Evolutionary conservation across 768 basidiomycete species (phyloP).

Genomic region (Arthromyces matolae): DNA sequence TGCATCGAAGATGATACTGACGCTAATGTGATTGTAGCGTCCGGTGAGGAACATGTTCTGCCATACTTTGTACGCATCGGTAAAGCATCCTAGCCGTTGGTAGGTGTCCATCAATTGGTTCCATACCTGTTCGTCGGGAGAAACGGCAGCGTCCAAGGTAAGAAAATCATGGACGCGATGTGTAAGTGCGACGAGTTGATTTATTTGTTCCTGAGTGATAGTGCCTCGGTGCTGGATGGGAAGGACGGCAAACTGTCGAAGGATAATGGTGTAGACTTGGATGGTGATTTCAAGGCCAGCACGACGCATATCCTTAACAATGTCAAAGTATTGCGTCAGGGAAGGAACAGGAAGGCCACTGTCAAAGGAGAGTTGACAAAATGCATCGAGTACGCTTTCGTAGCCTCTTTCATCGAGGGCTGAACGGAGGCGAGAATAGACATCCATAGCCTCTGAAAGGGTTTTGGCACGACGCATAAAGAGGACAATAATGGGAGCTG

Average conservation of each 20-base stretch:
- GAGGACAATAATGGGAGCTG: constrained; percentile 56
- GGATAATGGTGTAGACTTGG: constrained; percentile 64
- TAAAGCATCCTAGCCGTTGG: constrained; percentile 68
- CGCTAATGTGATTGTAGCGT: constrained; percentile 54
- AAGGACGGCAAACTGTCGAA: constrained; percentile 49
- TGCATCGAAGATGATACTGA: constrained; percentile 84
- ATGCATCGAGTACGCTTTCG: constrained; percentile 57
- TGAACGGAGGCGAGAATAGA: constrained; percentile 47
- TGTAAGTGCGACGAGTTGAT: constrained; percentile 44
- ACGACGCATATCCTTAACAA: constrained; percentile 76
- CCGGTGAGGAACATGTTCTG: constrained; percentile 62
- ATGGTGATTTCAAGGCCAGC: constrained; percentile 55
- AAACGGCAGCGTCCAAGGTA: constrained; percentile 73
- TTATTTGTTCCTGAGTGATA: constrained; percentile 17
- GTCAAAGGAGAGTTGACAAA: constrained; percentile 55
- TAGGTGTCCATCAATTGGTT: constrained; percentile 91
- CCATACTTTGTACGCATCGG: constrained; percentile 77
- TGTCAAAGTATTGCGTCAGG: constrained; percentile 62
- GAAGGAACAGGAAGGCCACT: constrained; percentile 37
- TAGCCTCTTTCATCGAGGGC: constrained; percentile 59
- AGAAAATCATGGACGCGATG: constrained; percentile 71
- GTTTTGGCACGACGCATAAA: constrained; percentile 60
- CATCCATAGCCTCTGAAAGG: constrained; percentile 56
- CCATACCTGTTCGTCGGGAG: constrained; percentile 66
- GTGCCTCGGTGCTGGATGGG: constrained; percentile 31